Base-by-base conservation (phyloP, 768 basidiomycete genomes). In the Macrocybe gigantea region DNA sequence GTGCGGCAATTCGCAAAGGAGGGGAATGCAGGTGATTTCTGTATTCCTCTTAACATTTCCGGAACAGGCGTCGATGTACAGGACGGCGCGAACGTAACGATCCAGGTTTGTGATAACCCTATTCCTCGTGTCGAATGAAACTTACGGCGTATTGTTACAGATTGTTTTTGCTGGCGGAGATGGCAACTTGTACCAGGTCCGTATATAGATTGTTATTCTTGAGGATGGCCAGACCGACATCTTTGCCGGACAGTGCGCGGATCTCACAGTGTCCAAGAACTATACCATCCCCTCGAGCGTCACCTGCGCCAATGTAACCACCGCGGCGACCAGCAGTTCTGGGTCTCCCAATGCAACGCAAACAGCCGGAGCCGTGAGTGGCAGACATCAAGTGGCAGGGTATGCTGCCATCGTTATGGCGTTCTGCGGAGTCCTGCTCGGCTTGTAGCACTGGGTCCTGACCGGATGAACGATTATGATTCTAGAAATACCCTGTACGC, bases 1-100 rank as follows among this genome's bases (percentile, higher is more conserved):
- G 68, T 69, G 7, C 62, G 71, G 32, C 70, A 69, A 0, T 80
- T 73, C 60, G 73, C 78, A 49, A 66, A 70, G 46, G 68, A 74
- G 39, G 61, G 53, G 4, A 71, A 74, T 37, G 73, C 77, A 38
- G 88, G 89, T 38, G 60, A 60, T 6, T 78, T 72, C 56, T 91
- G 88, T 61, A 74, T 85, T 51, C 79, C 81, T 3, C 71, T 91
- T 41, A 67, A 88, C 61, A 63, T 89, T 44, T 58, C 68, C 1
- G 56, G 66, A 1, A 61, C 78, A 11, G 64, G 67, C 29, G 68
- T 72, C 43, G 56, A 82, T 13, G 60, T 81, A 40, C 60, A 65
- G 40, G 74, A 84, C 50, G 86, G 87, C 14, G 70, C 78, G 3
- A 82, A 86, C 50, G 83, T 86, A 38, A 90, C 89, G 2, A 72